Evolutionary conservation across 768 basidiomycete species (phyloP), one percentile per base, ranked within the genome.

Genomic region (Kwoniella europaea): DNA sequence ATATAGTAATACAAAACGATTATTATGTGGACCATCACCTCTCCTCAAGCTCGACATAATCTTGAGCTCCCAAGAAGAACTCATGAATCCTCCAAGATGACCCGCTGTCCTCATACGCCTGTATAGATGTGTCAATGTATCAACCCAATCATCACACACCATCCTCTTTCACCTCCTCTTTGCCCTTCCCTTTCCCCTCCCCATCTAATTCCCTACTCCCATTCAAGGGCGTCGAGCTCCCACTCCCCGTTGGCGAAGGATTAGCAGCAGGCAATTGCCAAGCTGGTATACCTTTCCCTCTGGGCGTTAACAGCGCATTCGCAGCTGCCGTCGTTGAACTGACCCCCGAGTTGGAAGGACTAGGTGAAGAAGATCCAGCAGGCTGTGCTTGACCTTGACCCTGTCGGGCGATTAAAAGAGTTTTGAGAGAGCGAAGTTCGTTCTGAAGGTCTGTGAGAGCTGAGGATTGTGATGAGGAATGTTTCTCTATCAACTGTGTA

Each of bases 381-480:
- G 82, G 22, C 86, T 74, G 59, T 10, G 15, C 7, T 65, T 57
- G 35, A 44, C 35, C 41, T 44, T 56, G 57, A 63, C 44, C 43
- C 73, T 72, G 82, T 18, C 91, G 89, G 73, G 89, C 92, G 9
- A 95, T 87, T 9, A 98, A 85, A 27, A 98, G 87, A 0, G 94
- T 89, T 82, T 98, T 98, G 71, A 98, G 86, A 0, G 95, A 98
- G 79, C 94, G 94, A 77, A 98, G 88, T 80, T 98, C 96, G 75
- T 93, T 90, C 76, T 97, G 94, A 13, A 98, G 86, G 76, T 98
- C 96, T 64, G 87, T 85, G 15, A 98, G 86, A 1, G 93, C 92
- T 70, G 91, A 89, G 22, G 89, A 88, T 83, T 97, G 94, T 15
- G 88, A 87, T 65, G 93, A 91, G 81, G 93, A 92, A 81, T 91